These are phyloP conservation scores for Aspergillaceae sp. DNA, from an alignment of 2,329 filamentous ascomycete genomes.

Conservation along the genomic window DNA sequence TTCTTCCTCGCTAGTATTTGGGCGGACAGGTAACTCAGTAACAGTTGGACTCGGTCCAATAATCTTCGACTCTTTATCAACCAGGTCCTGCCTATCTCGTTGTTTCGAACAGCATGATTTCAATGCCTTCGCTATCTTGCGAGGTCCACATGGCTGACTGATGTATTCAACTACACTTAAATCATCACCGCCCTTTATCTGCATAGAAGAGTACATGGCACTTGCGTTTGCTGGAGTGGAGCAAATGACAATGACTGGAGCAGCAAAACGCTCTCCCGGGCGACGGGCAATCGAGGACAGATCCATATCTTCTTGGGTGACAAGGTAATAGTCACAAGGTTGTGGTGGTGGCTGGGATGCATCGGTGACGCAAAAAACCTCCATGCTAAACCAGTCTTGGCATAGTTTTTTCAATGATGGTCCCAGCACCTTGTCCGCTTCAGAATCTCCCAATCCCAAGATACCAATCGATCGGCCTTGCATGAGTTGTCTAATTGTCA, in stretches of 20 bases:
- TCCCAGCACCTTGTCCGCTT: slow-evolving; percentile 10
- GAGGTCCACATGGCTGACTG: slow-evolving; percentile 27
- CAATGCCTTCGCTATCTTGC: slow-evolving; percentile 25
- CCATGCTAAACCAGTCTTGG: slow-evolving; percentile 13
- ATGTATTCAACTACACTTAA: slow-evolving; percentile 22
- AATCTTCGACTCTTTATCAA: neutral
- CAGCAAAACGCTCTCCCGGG: neutral
- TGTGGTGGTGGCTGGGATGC: neutral
- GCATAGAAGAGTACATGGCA: slow-evolving; percentile 7
- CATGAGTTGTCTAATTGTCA: neutral
- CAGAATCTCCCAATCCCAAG: slow-evolving; percentile 12
- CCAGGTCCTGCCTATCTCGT: neutral
- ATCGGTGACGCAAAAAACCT: slow-evolving; percentile 4
- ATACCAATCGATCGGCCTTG: slow-evolving; percentile 13
- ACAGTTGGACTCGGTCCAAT: too few relatives aligned
- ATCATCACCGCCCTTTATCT: slow-evolving; percentile 1
- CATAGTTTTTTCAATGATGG: slow-evolving; percentile 15
- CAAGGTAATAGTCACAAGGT: slow-evolving; percentile 15
- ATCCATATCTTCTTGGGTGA: slow-evolving; percentile 11
- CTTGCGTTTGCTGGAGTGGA: slow-evolving; percentile 15
- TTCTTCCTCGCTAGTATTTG: too few relatives aligned
- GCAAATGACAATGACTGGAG: slow-evolving; percentile 24
- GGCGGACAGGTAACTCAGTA: too few relatives aligned
- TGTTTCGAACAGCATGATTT: slow-evolving; percentile 15
- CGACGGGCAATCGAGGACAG: slow-evolving; percentile 1